Conservation (phyloP, 1,139 yeast genomes). For the Geotrichum macrosporum region DNA sequence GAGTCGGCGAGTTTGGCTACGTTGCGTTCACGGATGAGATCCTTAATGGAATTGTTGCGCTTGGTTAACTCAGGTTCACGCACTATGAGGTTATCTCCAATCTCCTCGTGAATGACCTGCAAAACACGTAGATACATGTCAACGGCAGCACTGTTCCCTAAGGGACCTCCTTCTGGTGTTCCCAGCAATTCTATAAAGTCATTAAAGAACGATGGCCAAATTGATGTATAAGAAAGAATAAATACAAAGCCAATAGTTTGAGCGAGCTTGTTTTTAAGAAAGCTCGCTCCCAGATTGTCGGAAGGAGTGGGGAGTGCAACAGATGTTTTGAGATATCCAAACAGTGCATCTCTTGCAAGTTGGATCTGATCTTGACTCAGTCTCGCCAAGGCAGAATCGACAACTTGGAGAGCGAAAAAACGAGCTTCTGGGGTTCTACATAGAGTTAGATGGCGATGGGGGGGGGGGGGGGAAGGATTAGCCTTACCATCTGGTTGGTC, state of each 20-base stretch:
- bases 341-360: slow-evolving; percentile 47
- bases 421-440: slow-evolving; percentile 41
- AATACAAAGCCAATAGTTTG: slow-evolving; percentile 70
- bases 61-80: slow-evolving; percentile 58
- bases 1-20: slow-evolving; percentile 60
- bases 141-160: slow-evolving; percentile 47
- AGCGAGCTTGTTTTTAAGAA: slow-evolving; percentile 73
- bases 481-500: slow-evolving; percentile 33
- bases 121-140: slow-evolving; percentile 77
- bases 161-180: slow-evolving; percentile 27
- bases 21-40: slow-evolving; percentile 71
- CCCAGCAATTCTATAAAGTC: slow-evolving; percentile 47
- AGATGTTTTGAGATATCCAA: slow-evolving; percentile 38
- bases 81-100: slow-evolving; percentile 83
- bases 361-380: slow-evolving; percentile 48
- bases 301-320: slow-evolving; percentile 10
- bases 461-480: no score
- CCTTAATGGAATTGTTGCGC: slow-evolving; percentile 70
- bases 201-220: slow-evolving; percentile 64
- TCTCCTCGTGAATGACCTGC: slow-evolving; percentile 76
- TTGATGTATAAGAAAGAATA: slow-evolving; percentile 55
- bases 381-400: slow-evolving; percentile 58
- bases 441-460: no score
- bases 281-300: slow-evolving; percentile 48
- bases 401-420: slow-evolving; percentile 78